These are phyloP conservation scores for Cystobasidium slooffiae DNA, from an alignment of 1,284 basidiomycete genomes.

Conservation along the genomic window DNA sequence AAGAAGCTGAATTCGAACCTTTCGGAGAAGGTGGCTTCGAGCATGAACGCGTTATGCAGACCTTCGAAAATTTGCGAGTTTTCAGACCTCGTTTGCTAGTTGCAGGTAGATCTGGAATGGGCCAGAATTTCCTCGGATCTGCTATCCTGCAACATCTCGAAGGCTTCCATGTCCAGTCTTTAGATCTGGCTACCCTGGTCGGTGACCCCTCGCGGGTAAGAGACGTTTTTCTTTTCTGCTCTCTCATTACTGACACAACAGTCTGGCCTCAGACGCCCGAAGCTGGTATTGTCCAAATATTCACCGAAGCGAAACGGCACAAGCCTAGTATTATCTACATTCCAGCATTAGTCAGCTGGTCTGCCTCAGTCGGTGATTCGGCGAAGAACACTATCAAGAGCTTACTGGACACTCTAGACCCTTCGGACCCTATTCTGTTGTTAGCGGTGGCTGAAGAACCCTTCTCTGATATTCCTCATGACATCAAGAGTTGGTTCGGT, in stretches of 20 bases:
- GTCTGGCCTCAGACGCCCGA: conserved; percentile 64
- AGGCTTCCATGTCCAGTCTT: conserved; percentile 90
- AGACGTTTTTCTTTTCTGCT: no score
- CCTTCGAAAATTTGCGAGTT: conserved; percentile 86
- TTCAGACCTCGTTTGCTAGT: conserved; percentile 88
- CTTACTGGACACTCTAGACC: conserved; percentile 85
- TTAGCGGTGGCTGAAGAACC: conserved; percentile 84
- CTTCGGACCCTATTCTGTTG: conserved; percentile 89
- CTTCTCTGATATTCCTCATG: conserved; percentile 71
- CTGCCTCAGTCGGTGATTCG: conserved; percentile 78
- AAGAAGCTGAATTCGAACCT: conserved; percentile 81
- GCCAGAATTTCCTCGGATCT: conserved; percentile 85
- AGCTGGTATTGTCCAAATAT: conserved; percentile 92
- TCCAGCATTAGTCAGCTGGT: conserved; percentile 86
- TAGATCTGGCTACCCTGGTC: conserved; percentile 87
- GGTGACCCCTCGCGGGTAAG: conserved; percentile 70
- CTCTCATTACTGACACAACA: no score
- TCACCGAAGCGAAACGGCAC: conserved; percentile 95
- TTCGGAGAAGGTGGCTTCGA: conserved; percentile 63
- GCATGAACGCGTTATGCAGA: conserved; percentile 75
- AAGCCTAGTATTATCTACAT: conserved; percentile 96
- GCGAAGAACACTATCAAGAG: conserved; percentile 82
- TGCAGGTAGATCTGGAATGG: conserved; percentile 82
- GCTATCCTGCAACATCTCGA: conserved; percentile 92
- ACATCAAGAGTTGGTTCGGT: conserved; percentile 93